These are phyloP conservation scores for Aspergillus unguis DNA, from an alignment of 2,329 filamentous ascomycete genomes.

Conservation along the genomic window DNA sequence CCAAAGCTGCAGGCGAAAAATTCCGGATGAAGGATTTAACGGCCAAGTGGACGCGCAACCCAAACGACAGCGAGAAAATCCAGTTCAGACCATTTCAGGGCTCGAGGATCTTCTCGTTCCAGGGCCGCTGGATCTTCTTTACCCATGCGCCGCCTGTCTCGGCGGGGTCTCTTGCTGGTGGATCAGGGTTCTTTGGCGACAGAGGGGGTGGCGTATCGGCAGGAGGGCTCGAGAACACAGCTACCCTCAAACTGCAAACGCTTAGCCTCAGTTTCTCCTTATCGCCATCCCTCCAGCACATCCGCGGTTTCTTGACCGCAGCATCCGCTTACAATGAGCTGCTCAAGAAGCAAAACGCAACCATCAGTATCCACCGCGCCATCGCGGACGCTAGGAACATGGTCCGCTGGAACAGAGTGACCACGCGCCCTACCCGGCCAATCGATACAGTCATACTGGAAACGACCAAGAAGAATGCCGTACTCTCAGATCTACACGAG, in stretches of 20 bases:
- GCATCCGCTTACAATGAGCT: constrained; percentile 49
- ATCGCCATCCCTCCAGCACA: constrained; percentile 5
- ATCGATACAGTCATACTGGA: constrained; percentile 76
- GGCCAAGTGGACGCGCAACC: background rate
- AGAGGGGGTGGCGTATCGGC: background rate
- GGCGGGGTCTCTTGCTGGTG: background rate
- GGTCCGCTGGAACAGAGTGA: constrained; percentile 56
- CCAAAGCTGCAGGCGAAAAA: background rate
- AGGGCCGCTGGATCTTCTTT: constrained; percentile 17
- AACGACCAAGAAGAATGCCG: constrained; percentile 59
- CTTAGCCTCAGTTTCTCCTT: constrained; percentile 2
- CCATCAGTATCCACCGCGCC: constrained; percentile 56
- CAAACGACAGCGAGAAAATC: constrained; percentile 6
- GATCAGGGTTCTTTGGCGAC: no score
- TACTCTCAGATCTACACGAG: constrained; percentile 72
- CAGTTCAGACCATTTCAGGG: constrained; percentile 26
- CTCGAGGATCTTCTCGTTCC: constrained; percentile 15
- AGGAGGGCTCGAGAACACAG: background rate
- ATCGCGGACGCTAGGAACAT: constrained; percentile 35
- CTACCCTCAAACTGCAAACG: constrained; percentile 15
- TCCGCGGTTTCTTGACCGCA: constrained; percentile 37
- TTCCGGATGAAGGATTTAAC: background rate
- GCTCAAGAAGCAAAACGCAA: constrained; percentile 29
- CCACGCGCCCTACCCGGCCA: constrained; percentile 64
- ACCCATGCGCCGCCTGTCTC: background rate